Percentiles rank a stretch among this genome's conserved stretches.
Evolutionary conservation across 805 yeast genomes (phyloP).

Genomic region (Hanseniaspora thailandica): DNA sequence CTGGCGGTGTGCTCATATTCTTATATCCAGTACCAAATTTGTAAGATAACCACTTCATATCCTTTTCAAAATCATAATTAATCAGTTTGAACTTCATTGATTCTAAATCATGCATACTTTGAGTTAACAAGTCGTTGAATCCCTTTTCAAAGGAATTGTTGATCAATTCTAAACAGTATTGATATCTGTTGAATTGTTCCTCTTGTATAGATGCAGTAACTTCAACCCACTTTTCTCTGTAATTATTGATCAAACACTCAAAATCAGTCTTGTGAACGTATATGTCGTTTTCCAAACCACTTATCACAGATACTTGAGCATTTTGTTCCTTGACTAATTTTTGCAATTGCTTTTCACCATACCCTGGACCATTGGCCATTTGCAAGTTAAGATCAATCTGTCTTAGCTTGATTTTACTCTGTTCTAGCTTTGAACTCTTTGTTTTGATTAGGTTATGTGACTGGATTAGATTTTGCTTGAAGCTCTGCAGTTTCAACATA

Average conservation of each 20-base stretch:
- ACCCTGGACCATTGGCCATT: constrained; percentile 16
- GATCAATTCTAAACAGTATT: constrained; percentile 1
- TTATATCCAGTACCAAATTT: constrained; percentile 8
- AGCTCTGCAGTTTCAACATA: constrained; percentile 25
- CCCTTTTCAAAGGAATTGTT: constrained; percentile 9
- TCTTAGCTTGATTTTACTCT: constrained; percentile 22
- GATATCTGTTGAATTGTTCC: constrained; percentile 17
- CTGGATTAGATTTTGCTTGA: constrained; percentile 24
- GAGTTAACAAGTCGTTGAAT: constrained; percentile 6
- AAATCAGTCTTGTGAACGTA: constrained; percentile 26
- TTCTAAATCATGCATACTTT: constrained; percentile 7
- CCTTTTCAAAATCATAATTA: constrained; percentile 11
- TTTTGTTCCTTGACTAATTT: constrained; percentile 24
- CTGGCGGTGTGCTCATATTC: not conserved
- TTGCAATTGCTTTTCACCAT: constrained; percentile 24
- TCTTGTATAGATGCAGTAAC: constrained; percentile 24
- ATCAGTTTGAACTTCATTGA: constrained; percentile 6
- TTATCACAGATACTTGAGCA: constrained; percentile 16
- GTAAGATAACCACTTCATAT: constrained; percentile 1
- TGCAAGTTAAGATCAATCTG: constrained; percentile 26
- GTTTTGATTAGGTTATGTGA: constrained; percentile 25
- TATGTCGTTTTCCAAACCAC: constrained; percentile 23
- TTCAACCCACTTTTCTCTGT: constrained; percentile 28
- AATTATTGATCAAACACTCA: constrained; percentile 25
- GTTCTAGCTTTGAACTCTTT: constrained; percentile 22